A percentile compares a stretch with the other conserved stretches of the same genome.
Conservation (phyloP, 768 basidiomycete genomes). For the Termitomyces sp. region DNA sequence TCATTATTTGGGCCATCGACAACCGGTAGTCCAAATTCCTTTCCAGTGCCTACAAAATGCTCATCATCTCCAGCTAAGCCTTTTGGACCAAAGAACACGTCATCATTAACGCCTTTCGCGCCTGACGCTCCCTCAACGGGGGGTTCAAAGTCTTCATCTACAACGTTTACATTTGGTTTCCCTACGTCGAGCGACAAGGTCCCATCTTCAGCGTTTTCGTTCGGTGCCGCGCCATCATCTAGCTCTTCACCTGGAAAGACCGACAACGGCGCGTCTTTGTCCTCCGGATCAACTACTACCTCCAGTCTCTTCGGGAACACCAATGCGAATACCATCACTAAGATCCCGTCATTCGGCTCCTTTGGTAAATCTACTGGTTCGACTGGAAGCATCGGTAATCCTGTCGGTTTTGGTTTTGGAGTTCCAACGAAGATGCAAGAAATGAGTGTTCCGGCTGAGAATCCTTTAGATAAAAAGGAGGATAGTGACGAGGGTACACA, state of each 20-base stretch:
- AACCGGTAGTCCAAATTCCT: background rate
- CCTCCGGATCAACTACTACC: background rate
- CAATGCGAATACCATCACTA: background rate
- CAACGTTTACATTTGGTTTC: background rate
- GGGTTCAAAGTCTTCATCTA: background rate
- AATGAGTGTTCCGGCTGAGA: background rate
- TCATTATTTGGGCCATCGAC: background rate
- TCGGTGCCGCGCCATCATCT: background rate
- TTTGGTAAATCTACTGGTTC: conserved; percentile 26
- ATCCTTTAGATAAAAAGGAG: conserved; percentile 3
- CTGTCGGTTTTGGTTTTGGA: conserved; percentile 58
- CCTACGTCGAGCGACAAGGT: background rate
- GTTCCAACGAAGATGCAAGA: conserved; percentile 27
- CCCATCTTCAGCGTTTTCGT: conserved; percentile 2
- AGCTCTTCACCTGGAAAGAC: background rate
- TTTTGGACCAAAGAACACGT: background rate
- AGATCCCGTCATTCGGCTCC: conserved; percentile 21
- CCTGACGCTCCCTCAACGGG: background rate
- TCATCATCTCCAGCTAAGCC: background rate
- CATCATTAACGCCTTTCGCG: background rate
- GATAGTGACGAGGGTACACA: conserved; percentile 5
- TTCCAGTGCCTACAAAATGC: background rate
- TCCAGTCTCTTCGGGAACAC: background rate
- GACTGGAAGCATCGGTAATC: conserved; percentile 51
- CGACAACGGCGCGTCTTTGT: background rate